These are phyloP conservation scores for Vigna nakashimae DNA, from an alignment of 306 rosid genomes.

Conservation along the genomic window DNA sequence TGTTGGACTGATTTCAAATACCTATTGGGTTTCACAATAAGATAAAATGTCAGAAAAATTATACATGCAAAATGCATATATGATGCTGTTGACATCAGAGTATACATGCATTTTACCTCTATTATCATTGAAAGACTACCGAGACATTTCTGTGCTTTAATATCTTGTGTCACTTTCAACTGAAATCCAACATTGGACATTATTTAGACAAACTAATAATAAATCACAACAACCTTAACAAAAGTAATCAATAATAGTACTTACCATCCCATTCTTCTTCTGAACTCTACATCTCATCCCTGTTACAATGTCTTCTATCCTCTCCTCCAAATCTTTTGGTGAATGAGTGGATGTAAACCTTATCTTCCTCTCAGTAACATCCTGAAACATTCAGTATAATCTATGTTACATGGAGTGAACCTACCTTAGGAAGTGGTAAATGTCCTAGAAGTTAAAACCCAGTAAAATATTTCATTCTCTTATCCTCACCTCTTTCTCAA, in stretches of 20 bases:
- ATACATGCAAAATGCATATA: background rate
- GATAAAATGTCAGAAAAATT: slow-evolving; percentile 8
- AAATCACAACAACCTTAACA: background rate
- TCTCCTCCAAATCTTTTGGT: slow-evolving; percentile 68
- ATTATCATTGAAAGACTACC: slow-evolving; percentile 68
- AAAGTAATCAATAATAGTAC: background rate
- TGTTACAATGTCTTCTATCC: slow-evolving; percentile 72
- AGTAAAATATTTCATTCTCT: slow-evolving; percentile 17
- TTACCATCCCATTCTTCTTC: slow-evolving; percentile 81
- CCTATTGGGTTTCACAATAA: slow-evolving; percentile 52
- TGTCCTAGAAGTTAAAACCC: background rate
- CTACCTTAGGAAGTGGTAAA: background rate
- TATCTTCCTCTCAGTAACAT: slow-evolving; percentile 86
- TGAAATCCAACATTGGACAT: slow-evolving; percentile 45
- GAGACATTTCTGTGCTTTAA: slow-evolving; percentile 51
- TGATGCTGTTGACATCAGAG: slow-evolving; percentile 12
- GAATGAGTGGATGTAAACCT: slow-evolving; percentile 88
- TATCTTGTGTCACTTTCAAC: slow-evolving; percentile 77
- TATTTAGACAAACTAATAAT: slow-evolving; percentile 17
- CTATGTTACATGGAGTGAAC: background rate
- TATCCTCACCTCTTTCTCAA: slow-evolving; percentile 79
- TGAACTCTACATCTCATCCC: slow-evolving; percentile 83
- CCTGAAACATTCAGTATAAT: slow-evolving; percentile 52
- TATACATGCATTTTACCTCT: slow-evolving; percentile 63
- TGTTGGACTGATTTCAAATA: slow-evolving; percentile 76